Percentiles rank a stretch among this genome's conserved stretches.
phyloP scores from a whole-genome alignment of 495 filamentous ascomycete genomes.

The Trichoderma asperelloides region DNA sequence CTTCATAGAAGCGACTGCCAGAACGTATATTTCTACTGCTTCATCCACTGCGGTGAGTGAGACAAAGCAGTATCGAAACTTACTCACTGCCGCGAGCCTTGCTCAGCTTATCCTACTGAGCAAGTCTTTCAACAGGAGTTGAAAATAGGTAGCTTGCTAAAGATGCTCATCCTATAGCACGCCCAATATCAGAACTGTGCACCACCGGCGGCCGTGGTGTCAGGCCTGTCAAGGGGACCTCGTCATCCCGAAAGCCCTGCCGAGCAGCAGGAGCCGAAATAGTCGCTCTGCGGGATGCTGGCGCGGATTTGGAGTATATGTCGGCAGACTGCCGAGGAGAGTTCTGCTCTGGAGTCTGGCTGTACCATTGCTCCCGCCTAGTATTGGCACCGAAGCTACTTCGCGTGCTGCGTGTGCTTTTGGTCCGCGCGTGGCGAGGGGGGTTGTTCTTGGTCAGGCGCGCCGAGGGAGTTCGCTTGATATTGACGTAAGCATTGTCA shows the following conservation, averaged over 20 bases:
- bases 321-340: conserved; percentile 16
- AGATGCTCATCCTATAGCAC: conserved; percentile 31
- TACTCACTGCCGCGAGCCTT: background rate
- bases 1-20: background rate
- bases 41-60: background rate
- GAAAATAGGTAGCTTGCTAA: background rate
- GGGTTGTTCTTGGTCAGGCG: conserved; percentile 35
- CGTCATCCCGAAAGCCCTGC: conserved; percentile 28
- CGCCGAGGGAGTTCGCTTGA: conserved; percentile 28
- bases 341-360: conserved; percentile 8
- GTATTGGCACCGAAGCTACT: conserved; percentile 30
- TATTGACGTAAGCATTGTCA: conserved; percentile 35
- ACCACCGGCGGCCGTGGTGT: conserved; percentile 33
- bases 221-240: conserved; percentile 24
- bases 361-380: conserved; percentile 26
- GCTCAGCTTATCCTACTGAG: background rate
- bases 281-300: conserved; percentile 18
- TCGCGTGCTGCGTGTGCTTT: conserved; percentile 31
- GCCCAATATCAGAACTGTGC: conserved; percentile 31
- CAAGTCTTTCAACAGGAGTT: too few species aligned
- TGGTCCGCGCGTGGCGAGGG: conserved; percentile 26
- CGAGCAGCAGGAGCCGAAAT: conserved; percentile 30
- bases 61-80: background rate
- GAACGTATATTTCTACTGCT: conserved; percentile 2
- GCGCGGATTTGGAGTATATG: background rate